Evolutionary conservation across 2,329 filamentous ascomycete genomes (phyloP).

Genomic region (Exserohilum turcica): DNA sequence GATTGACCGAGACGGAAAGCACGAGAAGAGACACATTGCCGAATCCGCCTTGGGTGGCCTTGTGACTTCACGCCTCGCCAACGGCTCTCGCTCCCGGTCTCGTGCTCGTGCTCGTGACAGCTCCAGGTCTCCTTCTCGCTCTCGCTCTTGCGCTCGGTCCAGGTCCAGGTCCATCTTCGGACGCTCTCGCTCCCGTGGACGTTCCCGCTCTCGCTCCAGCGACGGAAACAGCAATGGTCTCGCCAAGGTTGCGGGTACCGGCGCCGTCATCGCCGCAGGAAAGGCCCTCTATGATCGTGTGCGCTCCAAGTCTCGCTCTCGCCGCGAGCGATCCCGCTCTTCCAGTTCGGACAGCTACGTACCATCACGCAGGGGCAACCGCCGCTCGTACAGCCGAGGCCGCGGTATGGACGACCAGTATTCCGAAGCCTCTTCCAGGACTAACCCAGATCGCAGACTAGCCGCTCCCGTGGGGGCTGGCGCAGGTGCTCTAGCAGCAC

Average conservation of each 20-base stretch:
- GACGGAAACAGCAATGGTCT: slow-evolving; percentile 52
- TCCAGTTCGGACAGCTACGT: slow-evolving; percentile 59
- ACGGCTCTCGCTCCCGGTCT: slow-evolving; percentile 73
- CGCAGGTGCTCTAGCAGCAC: slow-evolving; percentile 43
- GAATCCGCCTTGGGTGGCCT: slow-evolving; percentile 90
- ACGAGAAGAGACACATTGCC: slow-evolving; percentile 78
- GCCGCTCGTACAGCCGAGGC: slow-evolving; percentile 44
- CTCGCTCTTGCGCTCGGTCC: slow-evolving; percentile 67
- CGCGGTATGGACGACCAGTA: slow-evolving; percentile 54
- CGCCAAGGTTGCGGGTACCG: slow-evolving; percentile 55
- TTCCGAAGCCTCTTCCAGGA: slow-evolving; percentile 42
- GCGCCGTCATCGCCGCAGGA: slow-evolving; percentile 56
- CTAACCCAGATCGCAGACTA: slow-evolving; percentile 48
- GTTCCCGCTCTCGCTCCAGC: slow-evolving; percentile 50
- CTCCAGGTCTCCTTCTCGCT: slow-evolving; percentile 55
- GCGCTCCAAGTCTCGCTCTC: slow-evolving; percentile 59
- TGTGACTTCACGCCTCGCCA: slow-evolving; percentile 81
- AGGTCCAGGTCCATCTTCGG: slow-evolving; percentile 52
- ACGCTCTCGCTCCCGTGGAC: slow-evolving; percentile 53
- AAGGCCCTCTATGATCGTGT: slow-evolving; percentile 61
- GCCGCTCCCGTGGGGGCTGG: slow-evolving; percentile 43
- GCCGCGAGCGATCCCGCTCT: slow-evolving; percentile 45
- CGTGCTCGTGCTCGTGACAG: slow-evolving; percentile 47
- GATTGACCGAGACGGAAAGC: slow-evolving; percentile 69
- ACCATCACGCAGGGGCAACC: slow-evolving; percentile 53